Percentiles rank a stretch among this genome's conserved stretches.
Conservation (phyloP, 139 green algal species). For the Chlorella sp. region DNA sequence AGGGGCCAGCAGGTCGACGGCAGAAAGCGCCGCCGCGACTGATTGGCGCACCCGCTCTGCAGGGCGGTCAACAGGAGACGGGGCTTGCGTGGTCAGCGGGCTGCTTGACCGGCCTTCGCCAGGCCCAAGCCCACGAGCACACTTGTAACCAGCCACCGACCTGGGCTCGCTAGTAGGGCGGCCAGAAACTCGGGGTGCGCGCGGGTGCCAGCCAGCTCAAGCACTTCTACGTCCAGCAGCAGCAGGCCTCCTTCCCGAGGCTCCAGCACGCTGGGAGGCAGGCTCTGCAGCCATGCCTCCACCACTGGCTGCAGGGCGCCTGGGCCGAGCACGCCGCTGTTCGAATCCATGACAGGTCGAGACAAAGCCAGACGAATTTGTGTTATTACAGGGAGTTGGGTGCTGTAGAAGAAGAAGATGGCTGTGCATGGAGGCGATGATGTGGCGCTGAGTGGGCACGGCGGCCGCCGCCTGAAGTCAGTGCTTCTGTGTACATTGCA, state of each 20-base stretch:
- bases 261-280: neutral
- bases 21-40: neutral
- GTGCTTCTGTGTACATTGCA: too few relatives aligned
- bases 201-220: constrained; percentile 1
- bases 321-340: too few relatives aligned
- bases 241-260: neutral
- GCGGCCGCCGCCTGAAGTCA: too few relatives aligned
- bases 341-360: too few relatives aligned
- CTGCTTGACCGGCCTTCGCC: neutral
- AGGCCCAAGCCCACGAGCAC: neutral
- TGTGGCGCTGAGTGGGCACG: too few relatives aligned
- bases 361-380: neutral
- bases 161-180: neutral
- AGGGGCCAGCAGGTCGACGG: neutral
- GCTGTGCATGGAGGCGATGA: too few relatives aligned
- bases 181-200: neutral
- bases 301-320: neutral
- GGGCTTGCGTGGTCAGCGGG: neutral
- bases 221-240: neutral
- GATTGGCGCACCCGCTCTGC: constrained; percentile 1
- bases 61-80: neutral
- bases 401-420: too few relatives aligned
- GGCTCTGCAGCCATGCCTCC: neutral
- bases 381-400: neutral
- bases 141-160: neutral